phyloP scores from a whole-genome alignment of 495 filamentous ascomycete species.

The Aspergillus sclerotioniger region DNA sequence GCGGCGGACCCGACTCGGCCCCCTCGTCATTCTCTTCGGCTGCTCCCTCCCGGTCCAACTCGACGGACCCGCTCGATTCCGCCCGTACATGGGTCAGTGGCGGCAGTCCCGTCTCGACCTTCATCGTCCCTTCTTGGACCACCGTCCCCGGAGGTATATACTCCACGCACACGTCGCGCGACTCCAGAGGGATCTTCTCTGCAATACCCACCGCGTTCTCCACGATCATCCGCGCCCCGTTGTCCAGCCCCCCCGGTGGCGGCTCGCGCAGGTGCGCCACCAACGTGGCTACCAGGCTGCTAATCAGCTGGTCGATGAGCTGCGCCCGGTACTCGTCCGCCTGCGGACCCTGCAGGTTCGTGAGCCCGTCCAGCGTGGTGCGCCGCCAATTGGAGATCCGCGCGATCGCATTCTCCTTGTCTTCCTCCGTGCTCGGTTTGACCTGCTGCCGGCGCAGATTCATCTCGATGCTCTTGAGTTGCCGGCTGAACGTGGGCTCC shows the following conservation, averaged over 20 bases:
- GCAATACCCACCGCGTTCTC: conserved; percentile 87
- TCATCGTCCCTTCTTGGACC: conserved; percentile 74
- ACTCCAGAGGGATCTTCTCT: conserved; percentile 84
- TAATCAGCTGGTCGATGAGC: conserved; percentile 67
- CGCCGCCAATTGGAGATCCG: conserved; percentile 92
- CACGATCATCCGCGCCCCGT: conserved; percentile 84
- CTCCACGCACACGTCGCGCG: conserved; percentile 82
- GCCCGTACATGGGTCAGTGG: conserved; percentile 20
- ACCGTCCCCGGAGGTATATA: conserved; percentile 74
- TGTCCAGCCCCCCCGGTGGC: conserved; percentile 71
- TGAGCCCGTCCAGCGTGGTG: conserved; percentile 87
- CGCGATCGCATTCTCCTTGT: conserved; percentile 82
- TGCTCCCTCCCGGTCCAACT: conserved; percentile 40
- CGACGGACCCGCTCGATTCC: conserved; percentile 25
- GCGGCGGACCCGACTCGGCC: conserved; percentile 3
- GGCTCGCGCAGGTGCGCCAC: conserved; percentile 72
- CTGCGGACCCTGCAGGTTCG: conserved; percentile 65
- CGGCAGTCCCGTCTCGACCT: conserved; percentile 64
- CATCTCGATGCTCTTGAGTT: conserved; percentile 83
- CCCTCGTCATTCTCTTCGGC: conserved; percentile 9
- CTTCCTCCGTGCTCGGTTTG: conserved; percentile 72
- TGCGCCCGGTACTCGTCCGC: conserved; percentile 60
- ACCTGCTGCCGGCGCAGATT: conserved; percentile 75
- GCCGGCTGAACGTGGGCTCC: conserved; percentile 67
- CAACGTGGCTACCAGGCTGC: conserved; percentile 67